These are phyloP conservation scores for Sporothrix inflata DNA, from an alignment of 2,329 filamentous ascomycete genomes.

Conservation along the genomic window DNA sequence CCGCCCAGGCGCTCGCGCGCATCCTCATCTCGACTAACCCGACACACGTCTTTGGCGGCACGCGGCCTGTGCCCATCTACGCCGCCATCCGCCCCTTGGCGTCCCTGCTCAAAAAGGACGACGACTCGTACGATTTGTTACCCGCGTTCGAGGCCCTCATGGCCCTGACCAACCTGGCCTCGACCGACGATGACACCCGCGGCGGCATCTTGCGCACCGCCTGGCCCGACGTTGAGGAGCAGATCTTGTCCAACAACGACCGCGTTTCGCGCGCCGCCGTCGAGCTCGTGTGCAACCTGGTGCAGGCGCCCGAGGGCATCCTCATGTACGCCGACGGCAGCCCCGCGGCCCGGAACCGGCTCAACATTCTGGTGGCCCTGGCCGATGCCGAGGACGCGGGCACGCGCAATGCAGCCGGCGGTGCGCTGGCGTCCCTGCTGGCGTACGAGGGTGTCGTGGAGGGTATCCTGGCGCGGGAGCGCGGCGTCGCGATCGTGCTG, in stretches of 20 bases:
- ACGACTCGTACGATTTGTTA: slow-evolving; percentile 69
- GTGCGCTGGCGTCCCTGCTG: slow-evolving; percentile 83
- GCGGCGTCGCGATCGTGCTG: slow-evolving; percentile 79
- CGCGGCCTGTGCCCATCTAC: slow-evolving; percentile 71
- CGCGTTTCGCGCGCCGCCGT: slow-evolving; percentile 81
- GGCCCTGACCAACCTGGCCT: slow-evolving; percentile 91
- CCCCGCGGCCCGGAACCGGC: slow-evolving; percentile 66
- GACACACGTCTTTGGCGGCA: slow-evolving; percentile 77
- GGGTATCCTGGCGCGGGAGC: slow-evolving; percentile 69
- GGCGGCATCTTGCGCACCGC: slow-evolving; percentile 71
- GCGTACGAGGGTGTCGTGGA: slow-evolving; percentile 75
- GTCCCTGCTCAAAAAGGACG: slow-evolving; percentile 62
- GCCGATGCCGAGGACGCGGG: slow-evolving; percentile 81
- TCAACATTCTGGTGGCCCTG: slow-evolving; percentile 85
- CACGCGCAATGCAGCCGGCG: slow-evolving; percentile 82
- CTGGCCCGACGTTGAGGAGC: slow-evolving; percentile 79
- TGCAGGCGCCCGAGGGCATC: slow-evolving; percentile 68
- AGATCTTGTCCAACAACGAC: slow-evolving; percentile 74
- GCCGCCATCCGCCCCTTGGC: slow-evolving; percentile 83
- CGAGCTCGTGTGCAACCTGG: slow-evolving; percentile 90
- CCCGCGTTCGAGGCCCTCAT: slow-evolving; percentile 89
- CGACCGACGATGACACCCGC: slow-evolving; percentile 69
- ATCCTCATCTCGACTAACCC: slow-evolving; percentile 88
- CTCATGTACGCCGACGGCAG: slow-evolving; percentile 69
- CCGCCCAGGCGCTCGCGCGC: slow-evolving; percentile 80